Percentiles rank a stretch among this genome's conserved stretches.
Evolutionary conservation across 345 rosid genomes (phyloP).

Genomic region (Linum trigynum): DNA sequence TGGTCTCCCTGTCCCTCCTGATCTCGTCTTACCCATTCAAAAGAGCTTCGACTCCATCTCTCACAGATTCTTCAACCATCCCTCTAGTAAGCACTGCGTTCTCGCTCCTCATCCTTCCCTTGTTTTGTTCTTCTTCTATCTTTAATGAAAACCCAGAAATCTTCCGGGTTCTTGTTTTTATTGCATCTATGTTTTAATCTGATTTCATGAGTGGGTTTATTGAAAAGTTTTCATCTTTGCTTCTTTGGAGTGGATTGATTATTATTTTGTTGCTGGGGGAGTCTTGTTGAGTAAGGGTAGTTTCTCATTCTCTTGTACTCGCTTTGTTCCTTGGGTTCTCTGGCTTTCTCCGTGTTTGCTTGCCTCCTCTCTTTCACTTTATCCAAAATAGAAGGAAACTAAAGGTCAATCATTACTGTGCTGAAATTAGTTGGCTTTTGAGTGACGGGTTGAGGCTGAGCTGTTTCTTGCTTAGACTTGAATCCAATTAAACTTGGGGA

Average conservation of each 20-base stretch:
- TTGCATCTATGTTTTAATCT: not conserved
- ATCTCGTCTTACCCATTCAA: slow-evolving; percentile 46
- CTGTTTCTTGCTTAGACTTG: not conserved
- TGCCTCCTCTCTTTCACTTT: not conserved
- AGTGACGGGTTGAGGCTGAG: not conserved
- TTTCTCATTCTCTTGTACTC: too few relatives aligned
- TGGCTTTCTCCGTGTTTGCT: not conserved
- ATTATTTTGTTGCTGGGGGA: slow-evolving; percentile 6
- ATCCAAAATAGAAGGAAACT: slow-evolving; percentile 1
- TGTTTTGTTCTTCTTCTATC: not conserved
- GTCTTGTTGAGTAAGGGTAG: not conserved
- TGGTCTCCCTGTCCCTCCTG: slow-evolving; percentile 50
- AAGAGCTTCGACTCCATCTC: slow-evolving; percentile 43
- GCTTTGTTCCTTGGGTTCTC: not conserved
- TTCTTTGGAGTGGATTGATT: slow-evolving; percentile 2
- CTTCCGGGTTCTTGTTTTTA: not conserved
- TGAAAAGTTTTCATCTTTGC: not conserved
- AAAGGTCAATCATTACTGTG: not conserved
- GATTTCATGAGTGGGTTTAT: not conserved
- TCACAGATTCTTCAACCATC: slow-evolving; percentile 40
- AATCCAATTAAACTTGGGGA: not conserved
- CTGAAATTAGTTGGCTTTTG: not conserved
- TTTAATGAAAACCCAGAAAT: not conserved
- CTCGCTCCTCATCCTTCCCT: not conserved
- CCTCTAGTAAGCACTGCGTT: slow-evolving; percentile 26